Conservation (phyloP, 202 grass and related monocot species). For the Eragrostis tef region DNA sequence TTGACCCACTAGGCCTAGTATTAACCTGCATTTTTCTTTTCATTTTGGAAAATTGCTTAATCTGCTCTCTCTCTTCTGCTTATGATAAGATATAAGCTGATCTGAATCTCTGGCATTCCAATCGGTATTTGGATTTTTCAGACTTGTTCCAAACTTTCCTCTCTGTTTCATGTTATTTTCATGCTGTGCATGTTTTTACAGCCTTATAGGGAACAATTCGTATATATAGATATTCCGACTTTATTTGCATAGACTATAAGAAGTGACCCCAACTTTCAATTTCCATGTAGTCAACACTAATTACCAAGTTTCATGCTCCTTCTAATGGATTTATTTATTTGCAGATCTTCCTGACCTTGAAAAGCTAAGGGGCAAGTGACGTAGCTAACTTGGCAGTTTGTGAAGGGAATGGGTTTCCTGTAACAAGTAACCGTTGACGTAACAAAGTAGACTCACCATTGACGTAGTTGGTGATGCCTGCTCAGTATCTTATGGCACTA, state of each 20-base stretch:
- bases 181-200: background rate
- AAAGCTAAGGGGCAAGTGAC: conserved; percentile 85
- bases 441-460: conserved; percentile 25
- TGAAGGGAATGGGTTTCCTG: conserved; percentile 32
- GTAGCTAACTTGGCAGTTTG: conserved; percentile 37
- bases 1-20: background rate
- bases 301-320: background rate
- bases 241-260: conserved; percentile 1
- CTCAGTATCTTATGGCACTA: conserved; percentile 2
- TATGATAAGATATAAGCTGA: too few species aligned
- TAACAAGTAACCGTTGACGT: conserved; percentile 41
- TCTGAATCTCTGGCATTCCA: background rate
- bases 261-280: background rate
- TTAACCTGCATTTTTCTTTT: background rate
- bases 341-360: conserved; percentile 98
- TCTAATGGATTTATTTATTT: conserved; percentile 42
- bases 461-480: conserved; percentile 31
- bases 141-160: background rate
- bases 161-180: background rate
- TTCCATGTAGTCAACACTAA: background rate
- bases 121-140: conserved; percentile 8
- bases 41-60: background rate
- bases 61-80: background rate
- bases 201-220: background rate
- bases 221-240: background rate